Conservation (phyloP, 805 yeast genomes). For the Sugiyamaella marilandica region DNA sequence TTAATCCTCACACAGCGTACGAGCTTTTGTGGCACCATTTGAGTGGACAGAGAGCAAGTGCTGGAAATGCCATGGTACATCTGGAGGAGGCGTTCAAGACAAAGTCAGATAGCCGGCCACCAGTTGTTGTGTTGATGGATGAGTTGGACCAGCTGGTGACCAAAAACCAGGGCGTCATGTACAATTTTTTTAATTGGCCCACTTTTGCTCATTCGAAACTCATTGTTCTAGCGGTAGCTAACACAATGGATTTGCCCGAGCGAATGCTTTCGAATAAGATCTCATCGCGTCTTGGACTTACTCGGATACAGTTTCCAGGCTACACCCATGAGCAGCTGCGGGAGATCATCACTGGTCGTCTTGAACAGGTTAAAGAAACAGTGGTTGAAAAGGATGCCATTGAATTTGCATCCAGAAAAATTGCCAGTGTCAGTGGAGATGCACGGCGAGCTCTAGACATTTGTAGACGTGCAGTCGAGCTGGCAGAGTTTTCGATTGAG, state of each 20-base stretch:
- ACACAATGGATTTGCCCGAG: slow-evolving; percentile 96
- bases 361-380: slow-evolving; percentile 48
- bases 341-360: slow-evolving; percentile 65
- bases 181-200: slow-evolving; percentile 98
- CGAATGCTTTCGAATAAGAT: slow-evolving; percentile 80
- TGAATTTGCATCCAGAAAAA: slow-evolving; percentile 87
- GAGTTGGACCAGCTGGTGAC: slow-evolving; percentile 91
- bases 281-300: slow-evolving; percentile 83
- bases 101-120: slow-evolving; percentile 34
- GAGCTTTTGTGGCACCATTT: slow-evolving; percentile 77
- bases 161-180: slow-evolving; percentile 77
- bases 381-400: slow-evolving; percentile 60
- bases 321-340: slow-evolving; percentile 76
- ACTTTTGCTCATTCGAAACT: slow-evolving; percentile 71
- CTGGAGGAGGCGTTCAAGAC: slow-evolving; percentile 64
- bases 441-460: slow-evolving; percentile 89
- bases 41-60: slow-evolving; percentile 47
- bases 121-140: slow-evolving; percentile 76
- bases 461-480: slow-evolving; percentile 82
- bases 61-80: slow-evolving; percentile 59
- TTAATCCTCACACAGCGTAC: slow-evolving; percentile 75
- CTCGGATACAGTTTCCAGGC: slow-evolving; percentile 83
- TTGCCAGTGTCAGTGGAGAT: slow-evolving; percentile 96
- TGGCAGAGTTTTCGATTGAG: slow-evolving; percentile 58
- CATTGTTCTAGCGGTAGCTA: slow-evolving; percentile 89